Evolutionary conservation across 306 rosid genomes (phyloP).

Genomic region (Cajanus cajan): DNA sequence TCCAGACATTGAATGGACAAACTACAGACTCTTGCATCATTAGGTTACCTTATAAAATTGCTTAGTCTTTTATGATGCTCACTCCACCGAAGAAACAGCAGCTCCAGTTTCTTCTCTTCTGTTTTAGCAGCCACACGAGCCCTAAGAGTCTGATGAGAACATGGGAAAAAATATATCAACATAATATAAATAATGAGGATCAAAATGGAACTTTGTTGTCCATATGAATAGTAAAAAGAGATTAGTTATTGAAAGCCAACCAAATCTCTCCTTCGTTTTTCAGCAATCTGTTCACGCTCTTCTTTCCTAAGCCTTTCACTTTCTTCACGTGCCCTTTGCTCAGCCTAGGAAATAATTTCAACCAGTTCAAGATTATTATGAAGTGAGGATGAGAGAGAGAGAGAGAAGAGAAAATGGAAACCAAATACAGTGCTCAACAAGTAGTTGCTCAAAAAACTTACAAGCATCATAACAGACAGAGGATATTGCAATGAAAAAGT

Average conservation of each 20-base stretch:
- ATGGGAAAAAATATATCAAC: background rate
- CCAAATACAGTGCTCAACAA: background rate
- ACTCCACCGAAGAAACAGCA: conserved; percentile 95
- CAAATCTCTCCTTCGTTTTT: conserved; percentile 91
- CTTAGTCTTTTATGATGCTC: conserved; percentile 87
- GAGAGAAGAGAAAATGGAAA: background rate
- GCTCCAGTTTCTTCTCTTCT: conserved; percentile 94
- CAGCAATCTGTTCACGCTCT: conserved; percentile 89
- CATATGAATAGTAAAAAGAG: conserved; percentile 2
- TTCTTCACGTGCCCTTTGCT: conserved; percentile 97
- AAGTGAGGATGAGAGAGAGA: conserved; percentile 2
- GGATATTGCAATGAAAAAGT: background rate
- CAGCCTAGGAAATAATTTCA: conserved; percentile 60
- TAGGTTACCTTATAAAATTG: conserved; percentile 81
- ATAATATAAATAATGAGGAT: conserved; percentile 3
- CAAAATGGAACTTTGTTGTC: background rate
- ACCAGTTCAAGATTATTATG: conserved; percentile 15
- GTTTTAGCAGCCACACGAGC: conserved; percentile 98
- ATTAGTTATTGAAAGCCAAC: conserved; percentile 41
- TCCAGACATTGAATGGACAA: conserved; percentile 19
- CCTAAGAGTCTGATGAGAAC: conserved; percentile 66
- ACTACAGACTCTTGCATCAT: background rate
- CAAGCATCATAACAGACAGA: background rate
- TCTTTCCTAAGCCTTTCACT: conserved; percentile 89
- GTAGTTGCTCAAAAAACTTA: background rate